Base-by-base conservation (phyloP, 2,329 filamentous ascomycete species). In the Orbilia ellipsospora region DNA sequence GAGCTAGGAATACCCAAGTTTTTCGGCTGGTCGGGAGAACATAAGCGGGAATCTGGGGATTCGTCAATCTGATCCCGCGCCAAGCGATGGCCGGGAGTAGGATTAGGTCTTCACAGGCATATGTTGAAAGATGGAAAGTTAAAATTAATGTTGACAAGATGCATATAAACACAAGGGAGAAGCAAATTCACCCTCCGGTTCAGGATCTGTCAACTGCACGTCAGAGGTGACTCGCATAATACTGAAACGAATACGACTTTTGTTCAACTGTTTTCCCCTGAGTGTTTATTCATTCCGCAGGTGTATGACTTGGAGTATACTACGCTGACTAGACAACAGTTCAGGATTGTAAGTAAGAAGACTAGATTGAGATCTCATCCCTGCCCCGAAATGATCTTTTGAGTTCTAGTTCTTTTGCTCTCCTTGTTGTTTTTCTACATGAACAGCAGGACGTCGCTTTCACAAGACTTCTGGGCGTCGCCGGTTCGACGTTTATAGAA, bases 401-500 rank as follows among this genome's bases (percentile, higher is more conserved):
- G 26, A 61, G 4, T 50, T 40, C 1, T 36, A 61, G 44, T 61
- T 61, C 20, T 7, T 61, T 61, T 20, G 44, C 51, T 74, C 61
- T 62, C 59, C 6, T 36, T 63, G 2, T 36, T 10, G 5, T 2
- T 1, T 36, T 59, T 73, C n/a, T 64, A 66, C 65, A 52, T 56
- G 67, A 74, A 67, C 54, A 66, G 70, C 70, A 74, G 70, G 70
- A 54, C 20, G 52, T 63, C 57, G 20, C 15, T 73, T 67, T 62
- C 62, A 74, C 70, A 74, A 74, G 70, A 74, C 63, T 31, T 74
- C 70, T 74, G 23, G 70, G 70, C 70, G 56, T 50, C 69, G 55
- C 63, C 70, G 67, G 48, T 26, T 45, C 26, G 42, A 74, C 70
- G 56, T 51, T 63, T 74, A 16, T 54, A 60, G 70, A 74, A 74